phyloP scores from a whole-genome alignment of 225 moss, liverwort and hornwort genomes.

The Bryoerythrophyllum caledonicum region DNA sequence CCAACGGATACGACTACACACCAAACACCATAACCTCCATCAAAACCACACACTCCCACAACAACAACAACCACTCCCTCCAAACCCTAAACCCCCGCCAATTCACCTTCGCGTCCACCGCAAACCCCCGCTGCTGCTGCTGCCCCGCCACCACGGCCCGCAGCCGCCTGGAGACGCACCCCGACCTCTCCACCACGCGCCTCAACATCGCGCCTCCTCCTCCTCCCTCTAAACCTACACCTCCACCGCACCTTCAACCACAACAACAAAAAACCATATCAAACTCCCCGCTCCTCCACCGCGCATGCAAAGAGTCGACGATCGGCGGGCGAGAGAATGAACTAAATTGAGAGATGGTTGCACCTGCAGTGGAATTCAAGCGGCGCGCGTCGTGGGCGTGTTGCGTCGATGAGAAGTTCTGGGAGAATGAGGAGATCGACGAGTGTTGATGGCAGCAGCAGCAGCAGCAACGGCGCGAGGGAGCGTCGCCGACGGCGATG shows the following conservation, averaged over 20 bases:
- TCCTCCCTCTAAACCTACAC: not conserved
- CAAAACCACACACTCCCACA: not conserved
- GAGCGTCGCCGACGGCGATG: no score
- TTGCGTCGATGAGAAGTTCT: no score
- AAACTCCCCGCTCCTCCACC: no score
- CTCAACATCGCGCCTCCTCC: constrained; percentile 18
- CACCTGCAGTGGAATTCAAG: no score
- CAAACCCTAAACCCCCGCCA: not conserved
- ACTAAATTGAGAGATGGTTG: no score
- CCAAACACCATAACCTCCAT: not conserved
- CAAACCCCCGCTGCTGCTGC: constrained; percentile 17
- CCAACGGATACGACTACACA: constrained; percentile 66
- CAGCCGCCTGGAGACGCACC: constrained; percentile 19
- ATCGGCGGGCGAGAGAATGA: no score
- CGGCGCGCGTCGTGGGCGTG: no score
- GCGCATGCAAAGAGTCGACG: no score
- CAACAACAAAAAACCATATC: not conserved
- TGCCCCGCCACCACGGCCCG: constrained; percentile 6
- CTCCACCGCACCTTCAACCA: not conserved
- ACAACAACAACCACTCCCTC: not conserved
- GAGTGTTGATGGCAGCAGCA: no score
- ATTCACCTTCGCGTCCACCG: constrained; percentile 23
- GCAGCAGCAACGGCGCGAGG: no score
- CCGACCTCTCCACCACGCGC: constrained; percentile 28
- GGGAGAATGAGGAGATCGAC: no score